A percentile compares a stretch with the other conserved stretches of the same genome.
These are phyloP conservation scores for Tetraselmis striata DNA, from an alignment of 139 green algal species.

Conservation along the genomic window DNA sequence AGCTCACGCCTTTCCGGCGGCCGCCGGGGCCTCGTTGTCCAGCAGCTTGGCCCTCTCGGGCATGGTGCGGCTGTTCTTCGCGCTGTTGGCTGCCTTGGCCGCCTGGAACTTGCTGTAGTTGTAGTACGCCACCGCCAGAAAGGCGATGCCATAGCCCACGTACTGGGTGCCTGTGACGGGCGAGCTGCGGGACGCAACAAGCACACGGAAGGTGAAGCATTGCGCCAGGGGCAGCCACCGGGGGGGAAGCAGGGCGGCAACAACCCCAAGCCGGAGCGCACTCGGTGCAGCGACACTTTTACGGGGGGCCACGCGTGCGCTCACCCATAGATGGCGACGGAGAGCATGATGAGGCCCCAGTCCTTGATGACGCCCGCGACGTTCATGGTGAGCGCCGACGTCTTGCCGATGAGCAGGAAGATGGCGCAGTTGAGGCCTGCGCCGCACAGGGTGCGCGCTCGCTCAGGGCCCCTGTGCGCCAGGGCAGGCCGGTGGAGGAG, in stretches of 20 bases:
- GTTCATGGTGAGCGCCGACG: constrained; percentile 26
- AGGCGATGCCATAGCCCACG: constrained; percentile 61
- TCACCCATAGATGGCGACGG: neutral
- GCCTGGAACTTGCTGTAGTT: constrained; percentile 51
- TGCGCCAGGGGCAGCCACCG: neutral
- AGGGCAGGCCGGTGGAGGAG: too few species aligned
- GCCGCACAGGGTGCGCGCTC: too few species aligned
- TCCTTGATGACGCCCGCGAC: constrained; percentile 5
- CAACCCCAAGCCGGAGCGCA: too few species aligned
- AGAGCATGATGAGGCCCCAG: constrained; percentile 6
- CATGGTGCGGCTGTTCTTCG: neutral
- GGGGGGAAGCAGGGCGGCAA: too few species aligned
- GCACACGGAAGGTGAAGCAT: too few species aligned
- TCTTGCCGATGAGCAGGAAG: constrained; percentile 29
- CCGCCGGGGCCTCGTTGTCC: neutral
- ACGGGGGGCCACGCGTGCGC: too few species aligned
- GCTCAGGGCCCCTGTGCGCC: too few species aligned
- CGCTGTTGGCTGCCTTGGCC: neutral
- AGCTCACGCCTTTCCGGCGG: neutral
- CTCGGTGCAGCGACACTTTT: too few species aligned
- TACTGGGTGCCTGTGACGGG: constrained; percentile 54
- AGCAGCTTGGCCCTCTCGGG: neutral
- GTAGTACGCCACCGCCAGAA: constrained; percentile 54
- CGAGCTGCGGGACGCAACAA: constrained; percentile 7
- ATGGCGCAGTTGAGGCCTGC: constrained; percentile 23